Conservation (phyloP, 495 filamentous ascomycete genomes). For the Penicillium cosmopolitanum region DNA sequence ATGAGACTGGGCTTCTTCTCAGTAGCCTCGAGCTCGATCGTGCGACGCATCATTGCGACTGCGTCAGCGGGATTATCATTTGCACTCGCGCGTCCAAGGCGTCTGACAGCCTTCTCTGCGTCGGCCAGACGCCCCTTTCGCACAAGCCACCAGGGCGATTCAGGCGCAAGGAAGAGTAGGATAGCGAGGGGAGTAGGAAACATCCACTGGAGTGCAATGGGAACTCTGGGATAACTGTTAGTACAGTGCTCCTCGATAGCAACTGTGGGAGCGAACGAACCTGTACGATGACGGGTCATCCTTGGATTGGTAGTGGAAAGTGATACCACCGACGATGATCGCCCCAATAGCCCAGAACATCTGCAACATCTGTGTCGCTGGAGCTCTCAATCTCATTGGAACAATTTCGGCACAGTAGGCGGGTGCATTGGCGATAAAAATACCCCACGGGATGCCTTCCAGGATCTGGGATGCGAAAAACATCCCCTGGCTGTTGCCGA, state of each 20-base stretch:
- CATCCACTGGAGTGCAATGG: constrained; percentile 53
- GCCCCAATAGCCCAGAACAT: constrained; percentile 38
- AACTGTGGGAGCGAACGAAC: constrained; percentile 41
- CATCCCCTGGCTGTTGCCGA: constrained; percentile 32
- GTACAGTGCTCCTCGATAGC: constrained; percentile 30
- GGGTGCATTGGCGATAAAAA: constrained; percentile 52
- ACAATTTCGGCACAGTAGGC: constrained; percentile 44
- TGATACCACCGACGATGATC: constrained; percentile 50
- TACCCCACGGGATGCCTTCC: constrained; percentile 52
- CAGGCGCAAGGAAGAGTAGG: constrained; percentile 48
- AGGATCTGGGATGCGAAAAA: constrained; percentile 50
- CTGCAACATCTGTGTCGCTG: constrained; percentile 51
- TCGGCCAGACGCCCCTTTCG: constrained; percentile 46
- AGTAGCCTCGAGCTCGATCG: constrained; percentile 63
- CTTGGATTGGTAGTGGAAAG: constrained; percentile 45
- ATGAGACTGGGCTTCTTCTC: constrained; percentile 44
- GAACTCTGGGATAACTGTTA: constrained; percentile 35
- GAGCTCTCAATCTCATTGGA: constrained; percentile 38
- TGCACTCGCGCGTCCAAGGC: constrained; percentile 35
- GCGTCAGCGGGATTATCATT: constrained; percentile 30
- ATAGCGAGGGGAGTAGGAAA: constrained; percentile 45
- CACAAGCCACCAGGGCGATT: constrained; percentile 55
- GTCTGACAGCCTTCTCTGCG: constrained; percentile 39
- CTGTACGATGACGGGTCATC: constrained; percentile 41
- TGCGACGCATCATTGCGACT: constrained; percentile 72